Evolutionary conservation across 169 alveolate genomes (phyloP), one percentile per base, ranked within the genome.

Genomic region (Eimeria tenella): DNA sequence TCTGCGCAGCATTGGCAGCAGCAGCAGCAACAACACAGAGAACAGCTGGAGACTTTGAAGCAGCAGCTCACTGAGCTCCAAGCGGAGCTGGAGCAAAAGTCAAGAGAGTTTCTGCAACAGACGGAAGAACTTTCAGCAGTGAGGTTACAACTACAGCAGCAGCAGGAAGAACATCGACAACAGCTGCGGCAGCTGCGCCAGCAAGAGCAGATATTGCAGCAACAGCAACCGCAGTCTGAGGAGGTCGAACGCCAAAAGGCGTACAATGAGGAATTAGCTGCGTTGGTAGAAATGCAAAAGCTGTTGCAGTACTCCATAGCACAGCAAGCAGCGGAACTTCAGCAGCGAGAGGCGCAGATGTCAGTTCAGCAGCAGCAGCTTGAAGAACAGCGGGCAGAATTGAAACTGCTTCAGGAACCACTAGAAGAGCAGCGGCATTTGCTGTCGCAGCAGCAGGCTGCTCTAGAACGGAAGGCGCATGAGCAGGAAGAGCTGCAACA

Each of bases 311-410:
- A 79, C 49, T 17, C 87, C 52, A n/a, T 79, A 52, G 50, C 49
- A 49, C 87, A 79, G 53, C 87, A 79, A 55, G 52, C 87, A 79
- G 87, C 63, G 23, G 87, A 79, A 50, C 87, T 79, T 52, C 63
- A 79, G 70, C 87, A 55, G 70, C 70, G 87, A 4, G 87, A 79
- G 70, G 5, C 52, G 70, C 68, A 79, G 21, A 62, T 79, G 71
- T 19, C 55, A 23, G 4, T 53, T 3, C 53, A 79, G 87, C 70
- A 55, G 87, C 68, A 79, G 71, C 87, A 53, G 87, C 87, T 79
- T 4, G 71, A 79, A 74, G 77, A 63, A 31, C 60, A 60, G 25
- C 70, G 31, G 83, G 83, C 58, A 10, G 70, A 52, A 50, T 65
- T 79, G 52, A 50, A 79, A 5, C 70, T 23, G 88, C 88, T 50